A percentile compares a stretch with the other conserved stretches of the same genome.
Evolutionary conservation across 2,329 filamentous ascomycete species (phyloP).

Genomic region (Fusarium fracticaudum): DNA sequence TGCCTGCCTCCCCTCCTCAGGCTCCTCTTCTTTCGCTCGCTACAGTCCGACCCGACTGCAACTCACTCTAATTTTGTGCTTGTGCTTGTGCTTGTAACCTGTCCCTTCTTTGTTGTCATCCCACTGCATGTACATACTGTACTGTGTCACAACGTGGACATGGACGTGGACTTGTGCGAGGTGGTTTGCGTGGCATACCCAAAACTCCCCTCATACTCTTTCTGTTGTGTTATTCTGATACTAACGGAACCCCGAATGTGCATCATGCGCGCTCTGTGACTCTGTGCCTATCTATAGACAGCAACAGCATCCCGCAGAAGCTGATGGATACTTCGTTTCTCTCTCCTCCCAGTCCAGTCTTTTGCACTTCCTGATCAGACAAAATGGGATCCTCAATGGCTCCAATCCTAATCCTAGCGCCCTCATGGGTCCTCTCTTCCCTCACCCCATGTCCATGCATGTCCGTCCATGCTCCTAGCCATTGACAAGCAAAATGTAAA

Average conservation of each 20-base stretch:
- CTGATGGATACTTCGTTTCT: conserved; percentile 2
- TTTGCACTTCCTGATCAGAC: conserved; percentile 17
- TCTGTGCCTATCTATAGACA: not conserved
- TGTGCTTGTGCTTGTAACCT: not conserved
- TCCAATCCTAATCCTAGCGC: conserved; percentile 31
- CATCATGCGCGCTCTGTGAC: conserved; percentile 18
- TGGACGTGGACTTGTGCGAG: conserved; percentile 14
- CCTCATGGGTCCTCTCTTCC: conserved; percentile 15
- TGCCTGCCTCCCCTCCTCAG: not conserved
- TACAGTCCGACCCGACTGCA: conserved; percentile 17
- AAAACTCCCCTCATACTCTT: not conserved
- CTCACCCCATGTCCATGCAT: conserved; percentile 20
- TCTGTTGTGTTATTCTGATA: conserved; percentile 25
- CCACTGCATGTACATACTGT: not conserved
- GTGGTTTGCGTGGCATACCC: conserved; percentile 19
- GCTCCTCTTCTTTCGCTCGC: conserved; percentile 14
- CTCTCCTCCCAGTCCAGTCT: conserved; percentile 1
- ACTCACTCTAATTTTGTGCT: conserved; percentile 7
- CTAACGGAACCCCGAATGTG: conserved; percentile 10
- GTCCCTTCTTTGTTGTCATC: not conserved
- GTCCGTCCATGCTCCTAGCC: conserved; percentile 13
- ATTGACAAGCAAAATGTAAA: not conserved
- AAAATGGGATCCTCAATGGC: conserved; percentile 22
- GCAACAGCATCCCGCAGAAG: conserved; percentile 23
- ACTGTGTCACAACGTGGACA: conserved; percentile 29